Evolutionary conservation across 345 rosid species (phyloP).

Genomic region (Balakata baccata): DNA sequence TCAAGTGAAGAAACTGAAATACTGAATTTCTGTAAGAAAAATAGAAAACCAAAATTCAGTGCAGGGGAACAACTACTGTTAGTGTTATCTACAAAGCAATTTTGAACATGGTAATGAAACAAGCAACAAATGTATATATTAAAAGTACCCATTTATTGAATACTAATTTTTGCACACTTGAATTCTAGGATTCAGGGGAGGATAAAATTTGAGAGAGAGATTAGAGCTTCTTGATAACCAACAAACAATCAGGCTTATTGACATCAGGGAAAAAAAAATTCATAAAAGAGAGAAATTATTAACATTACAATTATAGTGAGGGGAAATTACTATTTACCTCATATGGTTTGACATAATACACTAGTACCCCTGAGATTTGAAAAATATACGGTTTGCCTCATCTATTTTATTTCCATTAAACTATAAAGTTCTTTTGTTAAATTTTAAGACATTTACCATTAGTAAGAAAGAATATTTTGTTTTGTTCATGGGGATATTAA

Average conservation of each 20-base stretch:
- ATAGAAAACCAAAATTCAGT: not conserved
- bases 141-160: not conserved
- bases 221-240: slow-evolving; percentile 5
- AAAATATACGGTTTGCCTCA: too few relatives aligned
- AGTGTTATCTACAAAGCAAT: not conserved
- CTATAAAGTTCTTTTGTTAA: too few relatives aligned
- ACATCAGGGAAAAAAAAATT: not conserved
- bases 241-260: not conserved
- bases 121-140: not conserved
- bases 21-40: not conserved
- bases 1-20: slow-evolving; percentile 1
- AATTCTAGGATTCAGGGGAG: not conserved
- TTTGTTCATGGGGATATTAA: too few relatives aligned
- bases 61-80: not conserved
- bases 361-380: too few relatives aligned
- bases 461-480: too few relatives aligned
- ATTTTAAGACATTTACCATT: too few relatives aligned
- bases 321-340: too few relatives aligned
- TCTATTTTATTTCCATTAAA: too few relatives aligned
- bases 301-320: not conserved
- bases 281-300: not conserved
- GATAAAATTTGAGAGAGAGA: not conserved
- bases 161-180: not conserved
- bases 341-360: too few relatives aligned
- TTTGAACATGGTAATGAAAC: not conserved